Evolutionary conservation across 768 basidiomycete species (phyloP).

Genomic region (Mycena maculata): DNA sequence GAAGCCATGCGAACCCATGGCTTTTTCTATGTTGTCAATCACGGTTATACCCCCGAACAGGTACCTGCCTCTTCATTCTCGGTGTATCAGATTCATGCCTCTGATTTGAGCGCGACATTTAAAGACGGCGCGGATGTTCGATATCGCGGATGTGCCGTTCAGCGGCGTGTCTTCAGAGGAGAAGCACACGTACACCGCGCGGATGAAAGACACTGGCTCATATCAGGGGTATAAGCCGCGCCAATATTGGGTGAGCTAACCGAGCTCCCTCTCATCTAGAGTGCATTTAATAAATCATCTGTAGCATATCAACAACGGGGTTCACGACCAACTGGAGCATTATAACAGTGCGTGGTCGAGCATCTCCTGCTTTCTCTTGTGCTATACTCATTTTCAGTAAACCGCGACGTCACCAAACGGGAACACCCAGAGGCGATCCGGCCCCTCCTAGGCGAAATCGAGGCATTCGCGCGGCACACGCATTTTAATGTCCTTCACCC

Average conservation of each 20-base stretch:
- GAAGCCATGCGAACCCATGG: slow-evolving; percentile 59
- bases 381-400: slow-evolving; percentile 51
- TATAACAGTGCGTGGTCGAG: slow-evolving; percentile 62
- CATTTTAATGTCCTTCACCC: slow-evolving; percentile 65
- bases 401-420: slow-evolving; percentile 59
- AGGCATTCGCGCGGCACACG: slow-evolving; percentile 60
- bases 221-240: slow-evolving; percentile 69
- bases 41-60: slow-evolving; percentile 55
- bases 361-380: not conserved
- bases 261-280: not conserved
- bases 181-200: slow-evolving; percentile 53
- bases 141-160: slow-evolving; percentile 62
- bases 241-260: slow-evolving; percentile 62
- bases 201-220: slow-evolving; percentile 55
- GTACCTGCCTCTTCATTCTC: slow-evolving; percentile 36
- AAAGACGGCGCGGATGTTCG: slow-evolving; percentile 60
- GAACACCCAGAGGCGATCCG: slow-evolving; percentile 62
- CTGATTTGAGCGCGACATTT: not conserved
- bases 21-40: slow-evolving; percentile 63
- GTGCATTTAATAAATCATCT: not conserved
- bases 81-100: too few species aligned
- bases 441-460: slow-evolving; percentile 65
- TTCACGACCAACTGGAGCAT: slow-evolving; percentile 71
- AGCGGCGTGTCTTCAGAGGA: slow-evolving; percentile 53
- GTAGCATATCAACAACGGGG: slow-evolving; percentile 71